phyloP scores from a whole-genome alignment of 2,329 filamentous ascomycete species.

The Colletotrichum tofieldiae region DNA sequence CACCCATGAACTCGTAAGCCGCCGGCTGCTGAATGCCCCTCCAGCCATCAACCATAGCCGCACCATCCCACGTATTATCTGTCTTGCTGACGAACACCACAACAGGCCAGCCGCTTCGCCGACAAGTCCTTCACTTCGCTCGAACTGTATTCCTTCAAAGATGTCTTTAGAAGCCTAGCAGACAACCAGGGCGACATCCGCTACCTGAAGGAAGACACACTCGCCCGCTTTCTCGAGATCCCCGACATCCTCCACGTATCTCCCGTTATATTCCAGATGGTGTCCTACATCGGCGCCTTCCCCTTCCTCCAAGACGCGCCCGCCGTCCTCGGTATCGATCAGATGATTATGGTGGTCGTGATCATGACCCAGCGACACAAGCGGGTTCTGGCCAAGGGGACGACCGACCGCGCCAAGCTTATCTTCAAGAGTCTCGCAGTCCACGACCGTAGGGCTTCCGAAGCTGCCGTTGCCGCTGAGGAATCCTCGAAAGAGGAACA shows the following conservation, averaged over 20 bases:
- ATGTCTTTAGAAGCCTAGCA: conserved; percentile 80
- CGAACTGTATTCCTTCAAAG: conserved; percentile 81
- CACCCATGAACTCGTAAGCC: conserved; percentile 65
- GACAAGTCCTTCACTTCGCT: conserved; percentile 80
- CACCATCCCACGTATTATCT: neutral
- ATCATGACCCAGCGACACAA: conserved; percentile 81
- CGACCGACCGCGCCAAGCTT: conserved; percentile 73
- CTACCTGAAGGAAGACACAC: conserved; percentile 80
- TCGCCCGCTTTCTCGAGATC: conserved; percentile 81
- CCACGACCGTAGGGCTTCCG: conserved; percentile 72
- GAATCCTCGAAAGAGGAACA: conserved; percentile 39
- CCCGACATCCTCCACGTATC: conserved; percentile 79
- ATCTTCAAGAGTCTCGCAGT: conserved; percentile 82
- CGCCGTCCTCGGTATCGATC: conserved; percentile 77
- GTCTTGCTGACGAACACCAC: conserved; percentile 23
- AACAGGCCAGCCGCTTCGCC: conserved; percentile 75
- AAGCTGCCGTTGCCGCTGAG: conserved; percentile 43
- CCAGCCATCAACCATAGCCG: neutral
- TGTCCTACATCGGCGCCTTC: conserved; percentile 80
- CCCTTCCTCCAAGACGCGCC: conserved; percentile 81
- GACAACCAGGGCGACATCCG: conserved; percentile 73
- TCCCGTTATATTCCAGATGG: conserved; percentile 79
- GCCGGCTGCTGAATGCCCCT: neutral
- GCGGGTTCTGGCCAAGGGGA: conserved; percentile 72
- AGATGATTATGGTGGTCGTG: conserved; percentile 80